Evolutionary conservation across 371 early-diverging fungal species (phyloP).

Genomic region (Polyrhizophydium stewartii): DNA sequence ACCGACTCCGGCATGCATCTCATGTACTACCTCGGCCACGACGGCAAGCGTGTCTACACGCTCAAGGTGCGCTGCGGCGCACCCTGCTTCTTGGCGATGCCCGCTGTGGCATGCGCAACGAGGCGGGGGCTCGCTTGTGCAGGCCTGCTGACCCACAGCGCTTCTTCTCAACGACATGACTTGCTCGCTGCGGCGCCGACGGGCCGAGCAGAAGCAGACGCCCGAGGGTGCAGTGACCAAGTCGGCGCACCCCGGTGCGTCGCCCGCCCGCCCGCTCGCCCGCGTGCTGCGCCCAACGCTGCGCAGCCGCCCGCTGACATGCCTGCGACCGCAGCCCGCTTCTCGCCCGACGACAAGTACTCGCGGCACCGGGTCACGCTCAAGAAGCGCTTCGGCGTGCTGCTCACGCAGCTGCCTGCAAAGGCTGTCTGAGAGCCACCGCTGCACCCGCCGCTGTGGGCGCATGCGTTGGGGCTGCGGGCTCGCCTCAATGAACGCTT

Average conservation of each 20-base stretch:
- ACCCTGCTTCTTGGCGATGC: neutral
- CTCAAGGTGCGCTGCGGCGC: constrained; percentile 68
- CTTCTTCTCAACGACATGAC: no score
- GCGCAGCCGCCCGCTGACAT: neutral
- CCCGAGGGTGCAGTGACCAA: constrained; percentile 78
- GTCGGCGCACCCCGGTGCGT: constrained; percentile 85
- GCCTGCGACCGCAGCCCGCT: constrained; percentile 59
- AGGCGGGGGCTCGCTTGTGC: neutral
- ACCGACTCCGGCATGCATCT: constrained; percentile 71
- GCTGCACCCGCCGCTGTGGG: neutral
- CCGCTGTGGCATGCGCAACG: neutral
- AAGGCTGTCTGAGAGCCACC: neutral
- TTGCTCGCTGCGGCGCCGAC: no score
- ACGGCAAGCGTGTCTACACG: constrained; percentile 93
- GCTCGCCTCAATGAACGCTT: no score
- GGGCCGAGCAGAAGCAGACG: constrained; percentile 72
- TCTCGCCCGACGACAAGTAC: constrained; percentile 98
- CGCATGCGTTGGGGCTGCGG: no score
- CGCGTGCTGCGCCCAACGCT: no score
- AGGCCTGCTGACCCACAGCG: no score
- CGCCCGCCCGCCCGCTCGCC: no score
- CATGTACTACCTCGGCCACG: constrained; percentile 79
- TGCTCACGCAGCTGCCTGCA: constrained; percentile 68
- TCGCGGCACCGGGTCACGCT: constrained; percentile 96
- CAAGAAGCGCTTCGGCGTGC: constrained; percentile 89